Conservation (phyloP, 257 asterid species). For the Scutellaria barbata region DNA sequence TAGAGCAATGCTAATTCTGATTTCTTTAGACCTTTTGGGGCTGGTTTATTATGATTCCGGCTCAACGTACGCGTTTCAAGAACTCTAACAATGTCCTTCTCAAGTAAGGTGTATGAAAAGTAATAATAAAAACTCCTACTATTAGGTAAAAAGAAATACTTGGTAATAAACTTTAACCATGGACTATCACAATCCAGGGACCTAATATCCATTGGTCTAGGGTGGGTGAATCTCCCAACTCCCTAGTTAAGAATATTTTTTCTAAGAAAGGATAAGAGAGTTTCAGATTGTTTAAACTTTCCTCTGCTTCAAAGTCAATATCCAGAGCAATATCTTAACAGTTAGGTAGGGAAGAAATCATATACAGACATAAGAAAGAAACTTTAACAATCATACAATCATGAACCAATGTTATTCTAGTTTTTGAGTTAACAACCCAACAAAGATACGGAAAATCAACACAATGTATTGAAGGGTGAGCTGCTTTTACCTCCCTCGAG, state of each 20-base stretch:
- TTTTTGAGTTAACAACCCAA: constrained; percentile 9
- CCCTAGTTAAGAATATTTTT: constrained; percentile 1
- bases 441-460: not conserved
- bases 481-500: too few relatives aligned
- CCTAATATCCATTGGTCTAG: constrained; percentile 9
- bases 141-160: constrained; percentile 25
- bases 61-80: not conserved
- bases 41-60: not conserved
- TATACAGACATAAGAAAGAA: constrained; percentile 1
- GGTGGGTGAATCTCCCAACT: constrained; percentile 2
- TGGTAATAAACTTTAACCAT: not conserved
- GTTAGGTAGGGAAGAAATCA: constrained; percentile 32
- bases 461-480: not conserved
- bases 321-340: constrained; percentile 23
- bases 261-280: constrained; percentile 7
- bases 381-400: constrained; percentile 11
- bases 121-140: constrained; percentile 22
- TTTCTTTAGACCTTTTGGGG: not conserved
- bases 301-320: constrained; percentile 33
- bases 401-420: constrained; percentile 5
- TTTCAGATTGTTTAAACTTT: not conserved
- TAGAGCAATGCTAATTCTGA: not conserved
- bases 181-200: constrained; percentile 34
- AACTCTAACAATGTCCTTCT: not conserved
- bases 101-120: constrained; percentile 13